Evolutionary conservation across 139 green algal genomes (phyloP).

Genomic region (Zygnema circumcarinatum): DNA sequence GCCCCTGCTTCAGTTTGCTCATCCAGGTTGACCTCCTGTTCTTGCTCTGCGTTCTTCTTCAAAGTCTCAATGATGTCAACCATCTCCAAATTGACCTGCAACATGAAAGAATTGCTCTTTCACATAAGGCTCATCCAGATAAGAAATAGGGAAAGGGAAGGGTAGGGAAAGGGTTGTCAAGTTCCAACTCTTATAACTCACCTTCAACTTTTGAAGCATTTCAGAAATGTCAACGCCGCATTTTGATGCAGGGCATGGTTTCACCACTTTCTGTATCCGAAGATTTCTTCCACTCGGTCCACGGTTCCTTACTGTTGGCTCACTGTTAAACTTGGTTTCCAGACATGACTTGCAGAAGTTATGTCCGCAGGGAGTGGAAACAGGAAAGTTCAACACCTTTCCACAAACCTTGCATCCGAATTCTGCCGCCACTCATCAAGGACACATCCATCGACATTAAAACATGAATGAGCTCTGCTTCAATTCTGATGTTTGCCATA

Average conservation of each 20-base stretch:
- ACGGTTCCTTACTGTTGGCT: slow-evolving; percentile 39
- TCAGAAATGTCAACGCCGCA: slow-evolving; percentile 81
- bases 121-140: too few species aligned
- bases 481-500: too few species aligned
- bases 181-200: too few species aligned
- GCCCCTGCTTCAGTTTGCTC: slow-evolving; percentile 4
- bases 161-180: too few species aligned
- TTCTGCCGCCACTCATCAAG: slow-evolving; percentile 73
- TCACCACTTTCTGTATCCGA: slow-evolving; percentile 75
- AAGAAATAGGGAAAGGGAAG: neutral
- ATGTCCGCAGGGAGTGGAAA: slow-evolving; percentile 86
- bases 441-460: too few species aligned
- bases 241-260: slow-evolving; percentile 68
- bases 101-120: too few species aligned
- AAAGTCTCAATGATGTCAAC: slow-evolving; percentile 17
- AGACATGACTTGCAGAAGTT: slow-evolving; percentile 91
- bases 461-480: too few species aligned
- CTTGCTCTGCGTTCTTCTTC: slow-evolving; percentile 15
- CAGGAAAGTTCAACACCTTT: slow-evolving; percentile 67
- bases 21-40: neutral
- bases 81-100: slow-evolving; percentile 30
- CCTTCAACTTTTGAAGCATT: slow-evolving; percentile 72
- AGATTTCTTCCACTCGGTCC: slow-evolving; percentile 65
- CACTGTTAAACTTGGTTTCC: slow-evolving; percentile 70
- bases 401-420: slow-evolving; percentile 83